Evolutionary conservation across 192 early-diverging fungal genomes (phyloP), one percentile per base, ranked within the genome.

Genomic region (Jimgerdemannia flammicorona): DNA sequence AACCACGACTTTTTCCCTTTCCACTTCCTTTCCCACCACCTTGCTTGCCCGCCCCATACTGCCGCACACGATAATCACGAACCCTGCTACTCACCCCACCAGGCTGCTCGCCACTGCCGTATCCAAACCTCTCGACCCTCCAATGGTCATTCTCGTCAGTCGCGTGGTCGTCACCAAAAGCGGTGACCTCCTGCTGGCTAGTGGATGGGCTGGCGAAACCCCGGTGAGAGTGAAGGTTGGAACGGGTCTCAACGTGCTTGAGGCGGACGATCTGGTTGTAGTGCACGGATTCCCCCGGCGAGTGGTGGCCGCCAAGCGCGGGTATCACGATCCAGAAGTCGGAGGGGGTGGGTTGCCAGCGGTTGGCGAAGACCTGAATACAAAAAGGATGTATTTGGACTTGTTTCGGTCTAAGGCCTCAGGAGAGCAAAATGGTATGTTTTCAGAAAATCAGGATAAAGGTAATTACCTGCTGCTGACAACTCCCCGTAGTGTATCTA

Each of bases 111-210:
- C 81, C 83, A 11, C 69, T 78, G 63, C 79, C 85, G 40, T 82
- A 78, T 9, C 80, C 81, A 78, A 81, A 87, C 76, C 79, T 80
- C 70, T 87, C 84, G 29, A 89, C 76, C 7, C 82, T 69, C 88
- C 88, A 89, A 43, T 88, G 80, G 72, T 89, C 88, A 75, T 89
- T 89, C 72, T 84, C 77, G 65, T 89, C 88, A 14, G 79, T 84
- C n/a, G 54, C 49, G 39, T 70, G 42, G 66, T 85, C 79, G 71
- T 88, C 81, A 43, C 88, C 88, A 70, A 79, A 87, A 17, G 81
- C 84, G 8, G 86, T 86, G 18, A 84, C 83, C 78, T 89, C 88
- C 73, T 89, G 87, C 77, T 89, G 88, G 39, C 83, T 83, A 14
- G 84, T 85, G 59, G 67, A 72, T 18, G 86, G 79, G 54, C 82